These are phyloP conservation scores for Sutorius eximius DNA, from an alignment of 1,284 basidiomycete genomes.

Conservation along the genomic window DNA sequence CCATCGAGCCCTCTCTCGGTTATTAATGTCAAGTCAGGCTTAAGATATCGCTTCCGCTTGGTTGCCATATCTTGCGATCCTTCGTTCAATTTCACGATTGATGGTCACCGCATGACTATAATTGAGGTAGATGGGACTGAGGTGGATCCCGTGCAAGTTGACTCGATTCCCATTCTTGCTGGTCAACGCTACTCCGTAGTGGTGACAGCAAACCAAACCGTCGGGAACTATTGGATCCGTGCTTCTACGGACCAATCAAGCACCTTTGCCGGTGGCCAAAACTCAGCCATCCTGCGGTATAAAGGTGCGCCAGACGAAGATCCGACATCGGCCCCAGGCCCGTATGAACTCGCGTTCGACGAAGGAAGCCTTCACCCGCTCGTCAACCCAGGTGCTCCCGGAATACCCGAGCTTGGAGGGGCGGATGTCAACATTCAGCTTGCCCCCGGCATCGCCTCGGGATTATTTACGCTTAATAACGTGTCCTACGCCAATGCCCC, in stretches of 20 bases:
- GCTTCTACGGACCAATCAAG: slow-evolving; percentile 16
- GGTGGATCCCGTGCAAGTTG: slow-evolving; percentile 38
- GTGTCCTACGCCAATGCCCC: too few relatives aligned
- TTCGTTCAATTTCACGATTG: slow-evolving; percentile 40
- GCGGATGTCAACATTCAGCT: slow-evolving; percentile 25
- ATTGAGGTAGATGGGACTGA: slow-evolving; percentile 55
- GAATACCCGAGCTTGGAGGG: slow-evolving; percentile 33
- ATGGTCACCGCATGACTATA: slow-evolving; percentile 42
- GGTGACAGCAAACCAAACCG: slow-evolving; percentile 39
- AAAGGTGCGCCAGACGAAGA: slow-evolving; percentile 37
- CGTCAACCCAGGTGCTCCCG: slow-evolving; percentile 29
- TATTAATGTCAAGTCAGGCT: slow-evolving; percentile 33
- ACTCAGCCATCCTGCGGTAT: slow-evolving; percentile 48
- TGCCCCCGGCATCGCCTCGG: too few relatives aligned
- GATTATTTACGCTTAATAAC: too few relatives aligned
- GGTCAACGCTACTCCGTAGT: slow-evolving; percentile 41
- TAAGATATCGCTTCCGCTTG: slow-evolving; percentile 37
- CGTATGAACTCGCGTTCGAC: slow-evolving; percentile 21
- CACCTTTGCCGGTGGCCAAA: slow-evolving; percentile 35
- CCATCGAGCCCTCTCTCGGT: slow-evolving; percentile 37
- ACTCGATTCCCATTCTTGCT: slow-evolving; percentile 34
- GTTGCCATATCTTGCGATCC: slow-evolving; percentile 30
- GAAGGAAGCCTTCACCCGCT: slow-evolving; percentile 37
- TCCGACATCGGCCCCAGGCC: slow-evolving; percentile 30
- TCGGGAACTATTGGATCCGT: slow-evolving; percentile 37